These are phyloP conservation scores for Schizosaccharomyces lindneri DNA, from an alignment of 805 yeast species.

Conservation along the genomic window DNA sequence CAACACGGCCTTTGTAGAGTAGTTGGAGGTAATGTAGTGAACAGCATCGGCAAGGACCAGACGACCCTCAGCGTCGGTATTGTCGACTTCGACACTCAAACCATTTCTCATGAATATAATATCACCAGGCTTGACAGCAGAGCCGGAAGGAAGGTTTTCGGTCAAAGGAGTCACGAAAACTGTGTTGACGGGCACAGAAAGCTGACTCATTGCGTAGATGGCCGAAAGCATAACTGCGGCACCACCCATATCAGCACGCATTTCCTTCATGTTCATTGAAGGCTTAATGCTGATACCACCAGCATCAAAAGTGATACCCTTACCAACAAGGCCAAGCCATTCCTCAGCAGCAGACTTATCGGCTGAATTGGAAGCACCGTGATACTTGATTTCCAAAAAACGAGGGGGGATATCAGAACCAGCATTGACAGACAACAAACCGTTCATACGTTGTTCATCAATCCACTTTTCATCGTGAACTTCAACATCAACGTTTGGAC, in stretches of 20 bases:
- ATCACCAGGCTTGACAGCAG: conserved; percentile 2
- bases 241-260: conserved; percentile 3
- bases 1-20: not conserved
- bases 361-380: not conserved
- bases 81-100: conserved; percentile 1
- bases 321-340: conserved; percentile 1
- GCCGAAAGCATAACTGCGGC: conserved; percentile 1
- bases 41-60: conserved; percentile 1
- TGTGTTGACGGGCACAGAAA: not conserved
- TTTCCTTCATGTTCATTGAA: not conserved
- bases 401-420: conserved; percentile 1
- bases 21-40: not conserved
- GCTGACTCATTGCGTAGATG: not conserved
- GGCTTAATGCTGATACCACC: conserved; percentile 2
- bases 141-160: conserved; percentile 1
- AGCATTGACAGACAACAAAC: not conserved
- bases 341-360: not conserved
- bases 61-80: conserved; percentile 3
- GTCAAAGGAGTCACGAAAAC: not conserved
- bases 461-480: not conserved
- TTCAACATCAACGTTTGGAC: not conserved
- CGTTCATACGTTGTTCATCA: not conserved
- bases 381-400: not conserved
- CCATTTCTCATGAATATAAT: not conserved
- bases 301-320: conserved; percentile 1